Evolutionary conservation across 2,329 filamentous ascomycete species (phyloP).

Genomic region (Blastomyces emzantsi): DNA sequence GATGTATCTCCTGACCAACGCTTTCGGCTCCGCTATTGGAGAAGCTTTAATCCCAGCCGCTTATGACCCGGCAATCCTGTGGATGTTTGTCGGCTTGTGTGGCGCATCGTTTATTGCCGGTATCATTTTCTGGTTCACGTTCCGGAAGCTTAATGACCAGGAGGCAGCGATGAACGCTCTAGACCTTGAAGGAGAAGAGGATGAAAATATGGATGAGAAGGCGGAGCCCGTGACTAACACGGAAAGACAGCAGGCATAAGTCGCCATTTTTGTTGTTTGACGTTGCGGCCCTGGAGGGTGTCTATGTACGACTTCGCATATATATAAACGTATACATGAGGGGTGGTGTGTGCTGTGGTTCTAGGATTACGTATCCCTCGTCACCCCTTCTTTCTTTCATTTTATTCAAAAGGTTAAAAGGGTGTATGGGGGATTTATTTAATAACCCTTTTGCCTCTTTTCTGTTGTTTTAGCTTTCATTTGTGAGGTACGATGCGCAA

Average conservation of each 20-base stretch:
- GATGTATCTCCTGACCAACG: constrained; percentile 50
- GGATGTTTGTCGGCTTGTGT: constrained; percentile 56
- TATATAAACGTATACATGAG: neutral
- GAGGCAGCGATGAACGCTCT: constrained; percentile 46
- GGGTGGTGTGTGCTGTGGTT: neutral
- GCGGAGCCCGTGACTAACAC: neutral
- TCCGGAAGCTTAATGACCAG: constrained; percentile 40
- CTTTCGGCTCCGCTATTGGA: constrained; percentile 50
- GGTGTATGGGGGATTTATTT: neutral
- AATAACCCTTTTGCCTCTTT: neutral
- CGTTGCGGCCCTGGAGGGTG: neutral
- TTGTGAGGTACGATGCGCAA: too few relatives aligned
- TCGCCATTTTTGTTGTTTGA: neutral
- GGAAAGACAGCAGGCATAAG: neutral
- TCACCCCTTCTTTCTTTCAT: neutral
- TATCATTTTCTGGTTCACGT: constrained; percentile 46
- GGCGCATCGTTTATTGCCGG: constrained; percentile 42
- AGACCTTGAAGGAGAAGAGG: constrained; percentile 28
- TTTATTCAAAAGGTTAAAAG: neutral
- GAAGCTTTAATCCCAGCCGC: constrained; percentile 53
- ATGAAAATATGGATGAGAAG: neutral
- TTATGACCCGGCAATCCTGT: constrained; percentile 56
- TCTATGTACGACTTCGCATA: neutral
- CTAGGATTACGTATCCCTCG: neutral
- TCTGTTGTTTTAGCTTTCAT: neutral